Conservation (phyloP, 2,329 filamentous ascomycete species). For the Anthostomella pinea region DNA sequence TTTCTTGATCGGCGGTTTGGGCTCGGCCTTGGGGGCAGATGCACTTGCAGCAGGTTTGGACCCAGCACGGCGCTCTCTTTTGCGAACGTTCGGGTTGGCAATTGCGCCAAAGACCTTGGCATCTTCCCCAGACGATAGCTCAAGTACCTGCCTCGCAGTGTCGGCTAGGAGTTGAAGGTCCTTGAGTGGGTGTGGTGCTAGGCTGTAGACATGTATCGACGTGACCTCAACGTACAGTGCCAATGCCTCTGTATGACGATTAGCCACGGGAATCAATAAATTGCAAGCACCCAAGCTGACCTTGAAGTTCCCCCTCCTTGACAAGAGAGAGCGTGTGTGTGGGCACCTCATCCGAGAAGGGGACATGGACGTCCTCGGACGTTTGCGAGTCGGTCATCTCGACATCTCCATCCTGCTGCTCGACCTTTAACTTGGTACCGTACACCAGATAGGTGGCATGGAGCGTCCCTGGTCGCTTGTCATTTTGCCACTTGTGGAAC, state of each 20-base stretch:
- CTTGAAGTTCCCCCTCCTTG: constrained; percentile 68
- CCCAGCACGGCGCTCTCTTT: constrained; percentile 41
- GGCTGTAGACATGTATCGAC: constrained; percentile 84
- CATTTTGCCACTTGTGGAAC: constrained; percentile 76
- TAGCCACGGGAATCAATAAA: constrained; percentile 9
- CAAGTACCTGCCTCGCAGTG: constrained; percentile 60
- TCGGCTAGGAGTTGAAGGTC: constrained; percentile 71
- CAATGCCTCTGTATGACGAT: constrained; percentile 55
- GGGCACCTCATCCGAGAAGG: constrained; percentile 48
- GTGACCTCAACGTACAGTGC: constrained; percentile 68
- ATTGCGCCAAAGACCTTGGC: constrained; percentile 71
- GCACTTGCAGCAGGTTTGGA: constrained; percentile 26
- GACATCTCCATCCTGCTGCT: constrained; percentile 58
- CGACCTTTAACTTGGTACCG: constrained; percentile 55
- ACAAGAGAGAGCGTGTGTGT: constrained; percentile 64
- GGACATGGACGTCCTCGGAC: constrained; percentile 35
- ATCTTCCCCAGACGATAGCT: constrained; percentile 56
- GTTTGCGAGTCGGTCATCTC: constrained; percentile 67
- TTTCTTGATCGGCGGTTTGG: constrained; percentile 29
- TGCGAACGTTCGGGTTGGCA: constrained; percentile 64
- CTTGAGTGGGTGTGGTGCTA: constrained; percentile 68
- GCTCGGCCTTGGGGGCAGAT: constrained; percentile 27
- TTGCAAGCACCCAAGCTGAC: constrained; percentile 37
- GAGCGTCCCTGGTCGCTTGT: constrained; percentile 68
- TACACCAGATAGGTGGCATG: constrained; percentile 90